A percentile compares a stretch with the other conserved stretches of the same genome.
Conservation (phyloP, 2,329 filamentous ascomycete species). For the Knoxdaviesia proteae region DNA sequence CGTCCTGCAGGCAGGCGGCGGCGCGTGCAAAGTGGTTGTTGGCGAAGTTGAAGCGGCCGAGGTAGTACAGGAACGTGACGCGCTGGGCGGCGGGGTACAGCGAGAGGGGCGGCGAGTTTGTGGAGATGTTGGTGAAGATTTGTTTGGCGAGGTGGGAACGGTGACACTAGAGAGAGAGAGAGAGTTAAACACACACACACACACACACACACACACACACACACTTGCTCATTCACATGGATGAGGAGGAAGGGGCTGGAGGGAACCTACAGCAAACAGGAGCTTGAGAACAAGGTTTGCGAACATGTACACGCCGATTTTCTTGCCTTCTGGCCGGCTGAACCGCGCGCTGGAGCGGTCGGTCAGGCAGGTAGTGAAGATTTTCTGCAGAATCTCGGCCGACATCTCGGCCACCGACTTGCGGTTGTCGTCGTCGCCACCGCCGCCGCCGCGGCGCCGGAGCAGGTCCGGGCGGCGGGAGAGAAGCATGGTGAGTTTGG, state of each 20-base stretch:
- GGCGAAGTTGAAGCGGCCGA: conserved; percentile 74
- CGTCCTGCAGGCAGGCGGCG: conserved; percentile 51
- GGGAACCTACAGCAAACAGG: conserved; percentile 49
- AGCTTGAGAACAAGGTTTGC: conserved; percentile 80
- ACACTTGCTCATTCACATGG: too few species aligned
- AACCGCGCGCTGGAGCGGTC: conserved; percentile 50
- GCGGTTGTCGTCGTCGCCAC: conserved; percentile 44
- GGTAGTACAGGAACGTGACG: conserved; percentile 85
- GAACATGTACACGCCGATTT: conserved; percentile 74
- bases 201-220: too few species aligned
- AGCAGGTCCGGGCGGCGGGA: conserved; percentile 63
- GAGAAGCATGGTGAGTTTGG: conserved; percentile 64
- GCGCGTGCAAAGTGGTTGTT: conserved; percentile 69
- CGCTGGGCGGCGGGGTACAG: conserved; percentile 72
- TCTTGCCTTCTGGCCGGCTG: conserved; percentile 60
- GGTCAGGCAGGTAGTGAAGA: conserved; percentile 75
- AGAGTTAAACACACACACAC: too few species aligned
- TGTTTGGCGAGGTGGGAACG: conserved; percentile 71
- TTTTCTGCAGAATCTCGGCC: conserved; percentile 73
- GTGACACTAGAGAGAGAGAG: conserved; percentile 33
- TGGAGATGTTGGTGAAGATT: conserved; percentile 73
- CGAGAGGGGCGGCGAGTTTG: conserved; percentile 59
- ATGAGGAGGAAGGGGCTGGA: not conserved
- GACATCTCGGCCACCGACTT: conserved; percentile 70
- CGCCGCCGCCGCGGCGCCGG: conserved; percentile 10